Percentiles rank a stretch among this genome's conserved stretches.
phyloP scores from a whole-genome alignment of 805 yeast species.

The Myxozyma neglecta region DNA sequence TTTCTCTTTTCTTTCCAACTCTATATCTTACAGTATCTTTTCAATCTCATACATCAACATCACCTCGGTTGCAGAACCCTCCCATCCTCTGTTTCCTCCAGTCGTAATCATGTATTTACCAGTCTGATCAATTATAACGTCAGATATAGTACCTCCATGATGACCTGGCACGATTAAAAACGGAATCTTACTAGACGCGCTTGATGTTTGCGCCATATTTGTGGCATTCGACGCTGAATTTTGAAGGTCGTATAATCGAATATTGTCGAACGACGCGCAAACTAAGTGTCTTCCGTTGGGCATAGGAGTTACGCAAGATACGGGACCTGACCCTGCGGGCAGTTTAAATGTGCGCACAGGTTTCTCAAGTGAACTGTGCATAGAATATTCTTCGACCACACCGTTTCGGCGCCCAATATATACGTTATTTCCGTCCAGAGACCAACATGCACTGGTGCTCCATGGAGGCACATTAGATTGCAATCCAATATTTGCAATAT shows the following conservation, averaged over 20 bases:
- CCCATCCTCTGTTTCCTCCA: slow-evolving; percentile 96
- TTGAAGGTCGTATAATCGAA: slow-evolving; percentile 76
- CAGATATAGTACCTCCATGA: slow-evolving; percentile 86
- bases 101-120: slow-evolving; percentile 86
- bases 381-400: slow-evolving; percentile 46
- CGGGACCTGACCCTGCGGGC: slow-evolving; percentile 89
- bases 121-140: slow-evolving; percentile 73
- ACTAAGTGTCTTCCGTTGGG: slow-evolving; percentile 77
- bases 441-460: slow-evolving; percentile 60
- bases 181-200: slow-evolving; percentile 46
- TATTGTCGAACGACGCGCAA: slow-evolving; percentile 88
- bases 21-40: slow-evolving; percentile 19
- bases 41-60: slow-evolving; percentile 75
- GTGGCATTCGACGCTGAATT: neutral
- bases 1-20: neutral
- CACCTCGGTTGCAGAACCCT: slow-evolving; percentile 74
- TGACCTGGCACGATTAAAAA: slow-evolving; percentile 94
- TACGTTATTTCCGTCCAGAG: slow-evolving; percentile 72
- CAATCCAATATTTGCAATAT: slow-evolving; percentile 51
- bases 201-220: neutral
- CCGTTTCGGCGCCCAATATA: slow-evolving; percentile 90
- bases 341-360: slow-evolving; percentile 64
- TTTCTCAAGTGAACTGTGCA: slow-evolving; percentile 42
- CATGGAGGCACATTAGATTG: slow-evolving; percentile 83
- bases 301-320: slow-evolving; percentile 72